Conservation (phyloP, 805 yeast species). For the Geotrichum ghanense region DNA sequence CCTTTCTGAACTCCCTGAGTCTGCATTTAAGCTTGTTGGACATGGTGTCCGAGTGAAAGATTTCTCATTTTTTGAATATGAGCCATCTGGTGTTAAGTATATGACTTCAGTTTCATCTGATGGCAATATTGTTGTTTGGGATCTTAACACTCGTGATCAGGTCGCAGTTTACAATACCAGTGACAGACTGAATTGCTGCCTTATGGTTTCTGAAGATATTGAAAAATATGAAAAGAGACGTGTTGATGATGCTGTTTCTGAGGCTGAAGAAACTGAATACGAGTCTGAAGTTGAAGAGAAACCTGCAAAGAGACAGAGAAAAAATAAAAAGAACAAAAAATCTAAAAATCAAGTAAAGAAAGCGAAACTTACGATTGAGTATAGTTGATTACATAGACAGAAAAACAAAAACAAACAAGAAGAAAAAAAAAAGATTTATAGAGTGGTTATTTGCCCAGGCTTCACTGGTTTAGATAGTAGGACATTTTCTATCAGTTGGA, state of each 20-base stretch:
- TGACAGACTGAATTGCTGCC: constrained; percentile 81
- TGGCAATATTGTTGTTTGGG: constrained; percentile 90
- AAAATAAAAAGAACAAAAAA: constrained; percentile 9
- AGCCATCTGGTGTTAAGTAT: constrained; percentile 34
- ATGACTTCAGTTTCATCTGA: constrained; percentile 83
- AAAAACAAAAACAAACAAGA: no score
- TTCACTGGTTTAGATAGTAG: background rate
- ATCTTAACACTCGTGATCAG: constrained; percentile 55
- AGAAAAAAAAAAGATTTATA: no score
- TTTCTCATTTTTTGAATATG: constrained; percentile 33
- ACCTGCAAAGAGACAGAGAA: constrained; percentile 6
- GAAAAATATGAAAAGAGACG: constrained; percentile 65
- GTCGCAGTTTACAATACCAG: constrained; percentile 85
- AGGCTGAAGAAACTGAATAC: constrained; percentile 65
- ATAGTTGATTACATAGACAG: constrained; percentile 5
- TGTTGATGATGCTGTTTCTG: constrained; percentile 44
- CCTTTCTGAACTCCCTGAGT: constrained; percentile 3
- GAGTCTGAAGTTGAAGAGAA: constrained; percentile 18
- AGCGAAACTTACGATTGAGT: constrained; percentile 18
- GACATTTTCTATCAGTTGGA: constrained; percentile 1
- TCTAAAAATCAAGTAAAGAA: constrained; percentile 17
- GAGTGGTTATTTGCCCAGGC: no score
- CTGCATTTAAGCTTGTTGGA: constrained; percentile 49
- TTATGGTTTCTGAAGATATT: constrained; percentile 56
- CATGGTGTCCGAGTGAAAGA: constrained; percentile 83